Percentiles rank a stretch among this genome's conserved stretches.
Evolutionary conservation across 208 protist species (phyloP).

Genomic region (Crithidia sp.): DNA sequence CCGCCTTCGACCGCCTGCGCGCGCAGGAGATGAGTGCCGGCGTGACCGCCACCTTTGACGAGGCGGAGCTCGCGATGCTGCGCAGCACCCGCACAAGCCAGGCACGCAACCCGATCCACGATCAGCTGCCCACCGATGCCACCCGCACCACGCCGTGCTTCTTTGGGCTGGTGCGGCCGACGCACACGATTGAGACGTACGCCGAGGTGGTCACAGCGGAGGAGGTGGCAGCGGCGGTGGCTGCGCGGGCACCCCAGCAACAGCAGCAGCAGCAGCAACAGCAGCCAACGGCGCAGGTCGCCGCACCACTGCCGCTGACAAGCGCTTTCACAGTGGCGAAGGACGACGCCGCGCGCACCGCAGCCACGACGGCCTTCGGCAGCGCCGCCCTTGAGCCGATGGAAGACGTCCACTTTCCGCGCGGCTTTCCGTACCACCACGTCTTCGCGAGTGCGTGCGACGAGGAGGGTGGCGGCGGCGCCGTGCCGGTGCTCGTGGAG

Average conservation of each 20-base stretch:
- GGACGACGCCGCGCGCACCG: not conserved
- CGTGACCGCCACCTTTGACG: constrained; percentile 16
- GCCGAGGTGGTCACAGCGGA: constrained; percentile 14
- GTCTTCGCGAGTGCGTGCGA: constrained; percentile 7
- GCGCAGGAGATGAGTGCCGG: not conserved
- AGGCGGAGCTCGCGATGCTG: constrained; percentile 50
- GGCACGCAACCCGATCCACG: constrained; percentile 80
- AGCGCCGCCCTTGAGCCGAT: constrained; percentile 10
- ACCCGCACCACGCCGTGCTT: constrained; percentile 19
- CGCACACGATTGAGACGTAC: constrained; percentile 25
- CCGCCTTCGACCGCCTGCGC: constrained; percentile 67
- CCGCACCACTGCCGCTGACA: too few relatives aligned
- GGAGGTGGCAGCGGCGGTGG: constrained; percentile 20
- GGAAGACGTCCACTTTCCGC: constrained; percentile 21
- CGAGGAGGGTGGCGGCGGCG: not conserved
- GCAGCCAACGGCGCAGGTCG: not conserved
- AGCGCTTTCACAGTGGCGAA: too few relatives aligned
- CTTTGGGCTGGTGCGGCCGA: constrained; percentile 16
- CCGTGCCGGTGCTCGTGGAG: constrained; percentile 18
- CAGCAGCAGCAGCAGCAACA: constrained; percentile 10
- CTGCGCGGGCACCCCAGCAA: not conserved
- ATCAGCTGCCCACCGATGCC: constrained; percentile 69
- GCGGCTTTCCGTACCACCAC: constrained; percentile 19
- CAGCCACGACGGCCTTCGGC: not conserved
- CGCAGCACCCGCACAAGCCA: constrained; percentile 59